These are phyloP conservation scores for Jaltomata sinuosa DNA, from an alignment of 257 asterid genomes.

Conservation along the genomic window DNA sequence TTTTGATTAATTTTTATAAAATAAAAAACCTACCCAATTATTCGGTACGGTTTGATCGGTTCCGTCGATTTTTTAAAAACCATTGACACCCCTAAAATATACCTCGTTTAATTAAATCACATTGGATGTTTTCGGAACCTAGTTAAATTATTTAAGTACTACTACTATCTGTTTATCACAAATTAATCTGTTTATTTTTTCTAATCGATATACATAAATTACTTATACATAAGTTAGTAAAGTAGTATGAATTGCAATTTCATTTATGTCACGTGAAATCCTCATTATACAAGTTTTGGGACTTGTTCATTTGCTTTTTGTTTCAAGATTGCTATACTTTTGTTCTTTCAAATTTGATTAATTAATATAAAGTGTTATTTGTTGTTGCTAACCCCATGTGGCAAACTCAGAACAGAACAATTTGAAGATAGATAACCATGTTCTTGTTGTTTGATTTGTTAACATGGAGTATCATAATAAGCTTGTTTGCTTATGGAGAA, in stretches of 20 bases:
- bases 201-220: too few species aligned
- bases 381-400: not conserved
- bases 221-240: too few species aligned
- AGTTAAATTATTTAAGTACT: not conserved
- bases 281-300: not conserved
- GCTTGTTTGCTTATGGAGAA: not conserved
- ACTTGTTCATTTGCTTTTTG: not conserved
- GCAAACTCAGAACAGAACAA: not conserved
- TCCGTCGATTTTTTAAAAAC: too few species aligned
- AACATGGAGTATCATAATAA: not conserved
- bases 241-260: too few species aligned
- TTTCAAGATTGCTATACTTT: too few species aligned
- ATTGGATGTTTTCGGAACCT: not conserved
- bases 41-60: too few species aligned
- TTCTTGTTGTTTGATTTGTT: not conserved
- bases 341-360: not conserved
- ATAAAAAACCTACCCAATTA: too few species aligned
- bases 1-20: too few species aligned
- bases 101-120: constrained; percentile 1
- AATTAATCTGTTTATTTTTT: too few species aligned
- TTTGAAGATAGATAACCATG: not conserved
- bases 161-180: too few species aligned
- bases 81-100: too few species aligned
- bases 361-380: not conserved
- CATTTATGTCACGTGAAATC: not conserved